These are phyloP conservation scores for Penicillium sp. DNA, from an alignment of 2,329 filamentous ascomycete species.

Conservation along the genomic window DNA sequence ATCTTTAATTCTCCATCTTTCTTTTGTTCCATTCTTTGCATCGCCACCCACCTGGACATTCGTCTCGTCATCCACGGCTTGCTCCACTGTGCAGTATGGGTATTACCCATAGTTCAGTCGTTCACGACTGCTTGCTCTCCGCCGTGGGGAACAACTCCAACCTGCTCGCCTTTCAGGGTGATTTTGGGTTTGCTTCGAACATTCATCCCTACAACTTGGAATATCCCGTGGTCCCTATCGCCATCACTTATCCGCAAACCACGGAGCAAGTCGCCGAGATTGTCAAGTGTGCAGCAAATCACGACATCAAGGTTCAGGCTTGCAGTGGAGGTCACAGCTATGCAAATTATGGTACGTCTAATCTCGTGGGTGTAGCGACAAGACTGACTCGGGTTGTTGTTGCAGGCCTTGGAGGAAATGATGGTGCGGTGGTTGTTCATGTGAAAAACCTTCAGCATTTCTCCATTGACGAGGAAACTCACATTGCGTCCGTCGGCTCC, in stretches of 20 bases:
- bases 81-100: conserved; percentile 15
- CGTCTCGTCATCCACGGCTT: not conserved
- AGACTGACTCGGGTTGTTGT: not conserved
- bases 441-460: conserved; percentile 34
- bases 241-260: conserved; percentile 18
- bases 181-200: conserved; percentile 17
- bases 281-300: conserved; percentile 17
- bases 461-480: conserved; percentile 30
- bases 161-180: conserved; percentile 18
- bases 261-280: conserved; percentile 17
- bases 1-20: not conserved
- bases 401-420: conserved; percentile 34
- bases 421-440: conserved; percentile 35
- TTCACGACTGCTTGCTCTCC: conserved; percentile 22
- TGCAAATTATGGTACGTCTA: conserved; percentile 43
- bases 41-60: not conserved
- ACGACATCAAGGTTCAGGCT: conserved; percentile 20
- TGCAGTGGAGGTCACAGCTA: conserved; percentile 27
- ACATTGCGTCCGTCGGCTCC: conserved; percentile 37
- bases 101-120: conserved; percentile 12
- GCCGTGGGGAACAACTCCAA: conserved; percentile 19
- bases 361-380: not conserved
- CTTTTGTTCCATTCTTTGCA: not conserved
- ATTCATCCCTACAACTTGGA: conserved; percentile 28
- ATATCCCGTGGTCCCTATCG: conserved; percentile 20